Evolutionary conservation across 805 yeast genomes (phyloP), one percentile per base, ranked within the genome.

Genomic region (Candida khao-thaluensis): DNA sequence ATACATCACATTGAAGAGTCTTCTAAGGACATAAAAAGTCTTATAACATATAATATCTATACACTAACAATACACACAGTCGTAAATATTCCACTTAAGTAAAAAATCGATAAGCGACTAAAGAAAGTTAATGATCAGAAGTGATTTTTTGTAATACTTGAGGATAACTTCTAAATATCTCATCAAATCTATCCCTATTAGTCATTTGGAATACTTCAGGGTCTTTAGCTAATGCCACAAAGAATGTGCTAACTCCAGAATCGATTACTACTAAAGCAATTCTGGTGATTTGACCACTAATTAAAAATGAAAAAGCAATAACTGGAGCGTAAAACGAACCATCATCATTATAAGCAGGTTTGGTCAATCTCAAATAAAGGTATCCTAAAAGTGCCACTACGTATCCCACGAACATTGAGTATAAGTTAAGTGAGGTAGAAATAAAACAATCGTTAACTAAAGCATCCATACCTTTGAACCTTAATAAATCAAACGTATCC

Each of bases 401-500:
- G 41, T 82, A 83, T 9, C 85, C 85, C 7, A 82, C 79, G 51
- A 88, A 79, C 33, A 84, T 57, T 0, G 93, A 66, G 54, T 83
- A 90, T 49, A 90, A 77, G n/a, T 81, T 77, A 46, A 89, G 64
- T 0, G 95, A 85, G 2, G 90, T 80, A 45, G 81, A 81, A 38
- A 90, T 81, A 44, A 90, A 72, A 48, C 87, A 82, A 60, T 90
- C 96, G 53, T 86, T 89, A 45, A 88, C 77, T 50, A 91, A 64
- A 1, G 93, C 90, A 59, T 85, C 89, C 59, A 86, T 70, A 23
- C 96, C 96, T 58, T 87, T 84, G 56, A 72, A 79, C 53, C 83
- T 75, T 49, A 90, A 60, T 61, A 90, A 71, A 51, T 79, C 77
- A 78, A 89, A 83, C 0, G 97, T 85, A 43, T 86, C 91, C 51